These are phyloP conservation scores for Pestalotiopsis sp. DNA, from an alignment of 2,329 filamentous ascomycete species.

Conservation along the genomic window DNA sequence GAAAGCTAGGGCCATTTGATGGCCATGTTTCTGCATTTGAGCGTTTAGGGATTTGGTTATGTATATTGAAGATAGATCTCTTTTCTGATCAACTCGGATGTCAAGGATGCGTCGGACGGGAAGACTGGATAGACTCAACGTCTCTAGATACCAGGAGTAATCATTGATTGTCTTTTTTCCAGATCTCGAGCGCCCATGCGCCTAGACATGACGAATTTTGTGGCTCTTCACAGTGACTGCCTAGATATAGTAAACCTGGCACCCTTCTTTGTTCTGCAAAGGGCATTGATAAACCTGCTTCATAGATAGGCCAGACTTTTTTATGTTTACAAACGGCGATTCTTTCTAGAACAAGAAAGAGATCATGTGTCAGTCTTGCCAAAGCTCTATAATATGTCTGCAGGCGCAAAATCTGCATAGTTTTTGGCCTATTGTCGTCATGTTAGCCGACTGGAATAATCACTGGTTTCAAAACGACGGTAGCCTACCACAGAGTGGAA, in stretches of 20 bases:
- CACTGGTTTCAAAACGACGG: neutral
- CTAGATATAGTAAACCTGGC: neutral
- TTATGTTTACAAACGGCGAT: neutral
- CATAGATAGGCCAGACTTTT: neutral
- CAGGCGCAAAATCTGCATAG: neutral
- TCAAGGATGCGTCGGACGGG: slow-evolving; percentile 2
- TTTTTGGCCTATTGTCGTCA: neutral
- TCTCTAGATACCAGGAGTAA: slow-evolving; percentile 20
- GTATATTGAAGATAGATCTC: slow-evolving; percentile 3
- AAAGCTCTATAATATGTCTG: neutral
- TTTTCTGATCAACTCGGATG: slow-evolving; percentile 15
- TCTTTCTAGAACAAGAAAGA: neutral
- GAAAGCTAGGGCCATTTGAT: neutral
- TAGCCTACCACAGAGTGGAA: neutral
- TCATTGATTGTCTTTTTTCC: neutral
- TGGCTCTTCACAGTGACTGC: neutral
- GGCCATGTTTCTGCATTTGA: neutral
- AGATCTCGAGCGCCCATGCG: neutral
- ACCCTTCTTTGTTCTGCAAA: neutral
- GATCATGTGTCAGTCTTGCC: neutral
- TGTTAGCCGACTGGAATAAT: neutral
- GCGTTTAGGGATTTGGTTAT: neutral
- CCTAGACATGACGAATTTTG: neutral
- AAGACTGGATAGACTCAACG: slow-evolving; percentile 32
- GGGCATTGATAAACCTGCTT: neutral